A percentile compares a stretch with the other conserved stretches of the same genome.
phyloP scores from a whole-genome alignment of 495 filamentous ascomycete genomes.

The Podospora pseudoanserina region DNA sequence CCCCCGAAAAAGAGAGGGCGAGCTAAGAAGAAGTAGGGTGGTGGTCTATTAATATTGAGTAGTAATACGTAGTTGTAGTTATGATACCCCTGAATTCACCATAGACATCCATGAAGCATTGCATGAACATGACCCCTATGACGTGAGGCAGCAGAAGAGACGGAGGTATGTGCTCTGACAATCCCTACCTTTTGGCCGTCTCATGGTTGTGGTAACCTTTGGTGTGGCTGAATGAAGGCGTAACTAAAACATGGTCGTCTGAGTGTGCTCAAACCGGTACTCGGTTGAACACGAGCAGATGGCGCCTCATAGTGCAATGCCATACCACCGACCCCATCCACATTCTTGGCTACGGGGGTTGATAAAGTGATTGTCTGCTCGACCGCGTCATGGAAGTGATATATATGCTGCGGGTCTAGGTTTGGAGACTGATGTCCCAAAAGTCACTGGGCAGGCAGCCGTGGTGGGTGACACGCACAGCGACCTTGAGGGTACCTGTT shows the following conservation, averaged over 20 bases:
- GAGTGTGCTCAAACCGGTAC: too few relatives aligned
- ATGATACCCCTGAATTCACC: neutral
- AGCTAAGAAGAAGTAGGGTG: slow-evolving; percentile 20
- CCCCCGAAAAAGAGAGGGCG: slow-evolving; percentile 34
- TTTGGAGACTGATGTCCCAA: neutral
- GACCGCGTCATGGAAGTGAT: neutral
- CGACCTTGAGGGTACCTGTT: neutral
- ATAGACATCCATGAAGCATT: neutral
- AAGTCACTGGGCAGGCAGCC: neutral
- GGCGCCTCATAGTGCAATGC: neutral
- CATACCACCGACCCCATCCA: neutral
- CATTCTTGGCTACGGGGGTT: neutral
- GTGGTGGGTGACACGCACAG: neutral
- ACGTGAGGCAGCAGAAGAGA: neutral
- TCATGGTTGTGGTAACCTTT: neutral
- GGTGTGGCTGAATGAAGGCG: too few relatives aligned
- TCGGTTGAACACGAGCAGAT: too few relatives aligned
- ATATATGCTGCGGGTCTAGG: neutral
- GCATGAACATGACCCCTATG: neutral
- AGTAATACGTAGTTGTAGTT: neutral
- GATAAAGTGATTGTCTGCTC: neutral
- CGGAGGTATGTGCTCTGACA: neutral
- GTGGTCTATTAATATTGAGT: neutral
- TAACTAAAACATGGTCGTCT: too few relatives aligned
- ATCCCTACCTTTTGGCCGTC: neutral